Evolutionary conservation across 768 basidiomycete genomes (phyloP), one percentile per base, ranked within the genome.

Genomic region (Calocybe gangraenosa): DNA sequence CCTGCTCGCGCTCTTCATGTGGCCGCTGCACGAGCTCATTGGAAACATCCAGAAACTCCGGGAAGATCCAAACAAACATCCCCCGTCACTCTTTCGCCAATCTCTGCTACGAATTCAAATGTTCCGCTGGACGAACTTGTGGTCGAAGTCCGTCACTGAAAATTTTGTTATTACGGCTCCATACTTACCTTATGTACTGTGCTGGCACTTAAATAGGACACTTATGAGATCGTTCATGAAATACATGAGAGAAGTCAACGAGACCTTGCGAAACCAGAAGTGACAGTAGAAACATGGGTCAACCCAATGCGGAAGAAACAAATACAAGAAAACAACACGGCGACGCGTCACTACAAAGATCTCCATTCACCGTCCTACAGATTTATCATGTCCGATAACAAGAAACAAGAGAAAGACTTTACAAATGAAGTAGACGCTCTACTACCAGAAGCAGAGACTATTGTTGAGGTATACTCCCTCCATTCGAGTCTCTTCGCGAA

Each of bases 331-430:
- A 78, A 79, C 56, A 76, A 66, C 54, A 66, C 65, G 71, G 70
- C 70, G 78, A 82, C 82, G 82, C 81, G 81, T 82, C 78, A 81
- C 65, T 66, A 37, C 48, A 18, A 51, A 37, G 53, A 51, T 54
- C 54, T 67, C 58, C 66, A 63, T 62, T 66, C 63, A 60, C 58
- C 55, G 58, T 59, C 61, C 54, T 68, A 53, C 60, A 58, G 43
- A 44, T 70, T 69, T 65, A 75, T 65, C 57, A 90, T 89, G 87
- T 73, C 86, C 33, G 88, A 90, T 54, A 76, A 79, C 64, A 84
- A 82, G 70, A 87, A 88, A 65, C 84, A 89, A 65, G 88, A 91
- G 61, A 84, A 79, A 61, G 94, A 97, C 61, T 96, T 74, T 54
- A 86, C 90, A 0, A 71, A 77, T 41, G 92, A 97, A 63, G 92